Evolutionary conservation across 345 rosid species (phyloP).

Genomic region (Citrus cavaleriei): DNA sequence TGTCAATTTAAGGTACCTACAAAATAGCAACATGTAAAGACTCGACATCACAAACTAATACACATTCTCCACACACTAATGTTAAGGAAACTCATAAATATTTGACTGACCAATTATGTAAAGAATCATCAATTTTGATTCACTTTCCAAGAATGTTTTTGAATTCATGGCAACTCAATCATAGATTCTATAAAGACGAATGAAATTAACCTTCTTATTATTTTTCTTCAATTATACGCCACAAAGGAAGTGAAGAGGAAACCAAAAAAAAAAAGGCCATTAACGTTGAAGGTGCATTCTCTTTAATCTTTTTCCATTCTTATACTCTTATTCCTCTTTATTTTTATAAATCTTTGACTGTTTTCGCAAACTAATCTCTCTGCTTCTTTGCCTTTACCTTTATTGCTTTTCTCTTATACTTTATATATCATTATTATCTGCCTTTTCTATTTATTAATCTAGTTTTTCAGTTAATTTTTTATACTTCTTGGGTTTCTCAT

Average conservation of each 20-base stretch:
- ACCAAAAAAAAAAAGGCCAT: not conserved
- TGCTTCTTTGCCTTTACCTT: not conserved
- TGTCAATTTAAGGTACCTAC: not conserved
- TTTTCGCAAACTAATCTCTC: not conserved
- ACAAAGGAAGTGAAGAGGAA: not conserved
- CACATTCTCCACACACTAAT: not conserved
- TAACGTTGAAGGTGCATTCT: not conserved
- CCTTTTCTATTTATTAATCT: too few relatives aligned
- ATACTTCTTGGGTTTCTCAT: too few relatives aligned
- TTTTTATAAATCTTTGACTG: not conserved
- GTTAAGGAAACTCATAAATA: not conserved
- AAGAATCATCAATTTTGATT: not conserved
- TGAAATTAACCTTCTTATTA: not conserved
- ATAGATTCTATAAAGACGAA: not conserved
- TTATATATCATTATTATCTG: too few relatives aligned
- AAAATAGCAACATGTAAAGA: not conserved
- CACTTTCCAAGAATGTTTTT: not conserved
- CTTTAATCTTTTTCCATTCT: not conserved
- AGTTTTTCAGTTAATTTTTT: too few relatives aligned
- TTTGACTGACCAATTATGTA: not conserved
- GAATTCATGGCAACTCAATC: not conserved
- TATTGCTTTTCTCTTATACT: not conserved
- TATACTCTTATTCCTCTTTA: not conserved
- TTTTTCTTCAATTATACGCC: not conserved
- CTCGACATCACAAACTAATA: not conserved